Conservation (phyloP, 1,284 basidiomycete species). For the Microbotryum silenes-acaulis region DNA sequence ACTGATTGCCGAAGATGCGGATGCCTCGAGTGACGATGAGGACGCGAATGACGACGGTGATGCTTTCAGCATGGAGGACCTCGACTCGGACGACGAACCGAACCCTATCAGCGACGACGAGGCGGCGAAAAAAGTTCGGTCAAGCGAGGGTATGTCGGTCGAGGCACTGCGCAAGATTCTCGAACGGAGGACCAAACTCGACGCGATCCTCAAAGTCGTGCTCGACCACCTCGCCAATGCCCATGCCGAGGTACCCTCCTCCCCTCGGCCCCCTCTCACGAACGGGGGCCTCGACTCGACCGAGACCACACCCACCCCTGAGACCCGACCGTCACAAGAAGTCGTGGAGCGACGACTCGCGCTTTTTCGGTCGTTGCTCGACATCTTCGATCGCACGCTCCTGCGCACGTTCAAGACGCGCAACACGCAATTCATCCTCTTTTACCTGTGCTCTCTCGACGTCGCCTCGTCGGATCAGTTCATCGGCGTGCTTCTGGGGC, state of each 20-base stretch:
- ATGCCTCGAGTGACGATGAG: constrained; percentile 52
- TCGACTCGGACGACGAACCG: constrained; percentile 47
- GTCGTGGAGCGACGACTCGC: constrained; percentile 23
- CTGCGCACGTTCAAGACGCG: constrained; percentile 93
- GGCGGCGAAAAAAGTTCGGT: constrained; percentile 46
- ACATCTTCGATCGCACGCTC: constrained; percentile 87
- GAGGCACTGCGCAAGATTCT: constrained; percentile 54
- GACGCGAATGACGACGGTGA: constrained; percentile 36
- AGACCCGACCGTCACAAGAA: constrained; percentile 33
- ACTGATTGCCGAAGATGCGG: constrained; percentile 48
- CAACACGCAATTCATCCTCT: constrained; percentile 93
- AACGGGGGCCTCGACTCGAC: not conserved
- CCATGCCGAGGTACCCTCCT: constrained; percentile 35
- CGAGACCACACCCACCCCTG: constrained; percentile 30
- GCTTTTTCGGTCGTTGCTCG: constrained; percentile 72
- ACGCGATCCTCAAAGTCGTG: constrained; percentile 73
- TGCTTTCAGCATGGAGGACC: constrained; percentile 25
- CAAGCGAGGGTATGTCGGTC: constrained; percentile 33
- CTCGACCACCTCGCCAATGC: constrained; percentile 62
- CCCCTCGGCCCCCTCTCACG: constrained; percentile 1
- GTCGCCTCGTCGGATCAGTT: constrained; percentile 85
- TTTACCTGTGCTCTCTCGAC: constrained; percentile 88
- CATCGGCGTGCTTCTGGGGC: constrained; percentile 81
- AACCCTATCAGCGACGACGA: constrained; percentile 50
- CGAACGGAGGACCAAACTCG: constrained; percentile 82